Evolutionary conservation across 495 filamentous ascomycete species (phyloP).

Genomic region (Stereocaulon alpinum): DNA sequence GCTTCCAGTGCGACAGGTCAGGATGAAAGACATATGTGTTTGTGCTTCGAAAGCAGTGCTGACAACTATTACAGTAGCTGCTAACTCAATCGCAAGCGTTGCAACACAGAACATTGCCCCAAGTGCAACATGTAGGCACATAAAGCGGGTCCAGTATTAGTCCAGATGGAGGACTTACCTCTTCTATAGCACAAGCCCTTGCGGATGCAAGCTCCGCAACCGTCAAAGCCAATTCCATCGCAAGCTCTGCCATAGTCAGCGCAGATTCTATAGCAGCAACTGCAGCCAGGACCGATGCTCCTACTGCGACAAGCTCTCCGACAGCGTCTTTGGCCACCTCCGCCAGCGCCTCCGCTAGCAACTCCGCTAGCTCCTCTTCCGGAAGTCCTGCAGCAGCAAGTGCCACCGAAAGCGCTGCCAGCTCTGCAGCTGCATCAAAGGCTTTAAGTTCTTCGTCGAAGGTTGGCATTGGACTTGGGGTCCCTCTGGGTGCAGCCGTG

Average conservation of each 20-base stretch:
- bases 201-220: conserved; percentile 4
- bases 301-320: neutral
- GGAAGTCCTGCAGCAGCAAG: neutral
- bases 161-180: neutral
- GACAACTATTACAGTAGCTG: neutral
- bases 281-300: neutral
- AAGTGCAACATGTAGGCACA: neutral
- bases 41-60: neutral
- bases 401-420: neutral
- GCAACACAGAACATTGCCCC: neutral
- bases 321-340: neutral
- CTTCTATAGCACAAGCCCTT: neutral
- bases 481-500: neutral
- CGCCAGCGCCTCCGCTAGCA: neutral
- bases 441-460: conserved; percentile 2
- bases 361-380: neutral
- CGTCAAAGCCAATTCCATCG: neutral
- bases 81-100: neutral
- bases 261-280: neutral
- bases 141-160: neutral
- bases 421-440: neutral
- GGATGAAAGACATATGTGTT: neutral
- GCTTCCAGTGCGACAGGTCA: conserved; percentile 1
- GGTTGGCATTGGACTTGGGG: conserved; percentile 1
- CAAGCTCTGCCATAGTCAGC: neutral